Base-by-base conservation (phyloP, 495 filamentous ascomycete species). In the Sordaria brevicollis region DNA sequence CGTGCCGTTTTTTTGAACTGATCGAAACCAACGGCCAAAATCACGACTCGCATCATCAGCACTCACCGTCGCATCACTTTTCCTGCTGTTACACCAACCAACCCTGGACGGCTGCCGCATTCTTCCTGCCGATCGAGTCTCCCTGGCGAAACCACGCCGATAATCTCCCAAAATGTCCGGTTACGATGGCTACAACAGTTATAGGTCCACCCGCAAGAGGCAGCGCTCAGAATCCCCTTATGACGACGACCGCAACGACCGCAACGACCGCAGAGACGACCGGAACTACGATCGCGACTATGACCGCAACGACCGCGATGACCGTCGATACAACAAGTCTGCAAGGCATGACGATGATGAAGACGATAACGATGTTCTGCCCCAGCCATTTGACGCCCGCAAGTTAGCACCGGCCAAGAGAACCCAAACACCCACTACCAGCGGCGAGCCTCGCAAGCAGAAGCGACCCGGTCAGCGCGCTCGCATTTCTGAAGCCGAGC, bases 381-480 rank as follows among this genome's bases (percentile, higher is more conserved):
- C 85, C 21, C 85, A 87, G 70, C 84, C 85, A 33, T 87, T 86
- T 77, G 82, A 87, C 75, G 86, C 86, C 11, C 84, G 81, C 66
- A 83, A 83, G 65, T 79, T 87, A 66, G 83, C 83, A 41, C 80
- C 85, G 10, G 84, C 86, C 8, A 87, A 86, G 76, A 82, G 86
- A 69, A 78, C 81, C 31, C 76, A 78, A 67, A 78, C 71, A 17
- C 76, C 76, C 70, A 66, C 69, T 35, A 54, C 71, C 31, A 75
- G 77, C 33, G 75, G 80, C 69, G 81, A 83, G 7, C 83, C 89
- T 8, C 89, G 91, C 21, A 91, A 91, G 75, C 90, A 90, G 39
- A 97, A 97, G 81, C 89, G 93, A 19, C 95, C 95, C 10, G 94
- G 94, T 17, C 91, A 88, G 70, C 89, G 91, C 65, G 86, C 93